phyloP scores from a whole-genome alignment of 1,284 basidiomycete genomes.

The Filobasidium uniguttulatum region DNA sequence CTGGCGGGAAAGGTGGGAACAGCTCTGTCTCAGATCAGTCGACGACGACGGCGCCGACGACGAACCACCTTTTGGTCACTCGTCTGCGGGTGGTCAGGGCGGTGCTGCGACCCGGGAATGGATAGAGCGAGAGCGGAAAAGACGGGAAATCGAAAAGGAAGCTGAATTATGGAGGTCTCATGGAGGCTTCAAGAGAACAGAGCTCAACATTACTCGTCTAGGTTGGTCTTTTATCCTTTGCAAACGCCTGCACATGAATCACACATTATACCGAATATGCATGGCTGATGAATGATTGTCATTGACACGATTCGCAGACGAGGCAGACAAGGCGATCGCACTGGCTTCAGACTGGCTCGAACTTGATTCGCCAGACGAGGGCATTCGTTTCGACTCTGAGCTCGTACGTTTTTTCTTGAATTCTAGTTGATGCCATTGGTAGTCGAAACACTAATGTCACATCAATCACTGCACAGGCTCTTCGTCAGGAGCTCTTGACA shows the following conservation, averaged over 20 bases:
- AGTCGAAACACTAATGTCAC: not conserved
- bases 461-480: conserved; percentile 46
- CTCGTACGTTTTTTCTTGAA: conserved; percentile 47
- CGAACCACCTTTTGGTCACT: conserved; percentile 15
- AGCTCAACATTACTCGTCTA: conserved; percentile 74
- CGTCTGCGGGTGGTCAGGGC: conserved; percentile 12
- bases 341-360: conserved; percentile 89
- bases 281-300: no score
- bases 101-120: conserved; percentile 27
- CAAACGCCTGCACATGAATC: not conserved
- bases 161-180: conserved; percentile 80
- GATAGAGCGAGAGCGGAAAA: conserved; percentile 28
- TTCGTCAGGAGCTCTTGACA: conserved; percentile 84
- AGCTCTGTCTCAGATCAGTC: conserved; percentile 56
- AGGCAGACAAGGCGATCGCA: conserved; percentile 61
- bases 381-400: conserved; percentile 90
- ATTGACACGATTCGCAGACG: conserved; percentile 45
- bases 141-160: conserved; percentile 49
- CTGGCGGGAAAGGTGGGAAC: conserved; percentile 79
- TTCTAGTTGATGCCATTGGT: not conserved
- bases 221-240: conserved; percentile 42
- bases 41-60: conserved; percentile 41
- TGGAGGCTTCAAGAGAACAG: conserved; percentile 64
- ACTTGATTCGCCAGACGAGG: conserved; percentile 81
- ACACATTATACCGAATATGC: conserved; percentile 2